Evolutionary conservation across 2,329 filamentous ascomycete species (phyloP).

Genomic region (Rutstroemia sp.): DNA sequence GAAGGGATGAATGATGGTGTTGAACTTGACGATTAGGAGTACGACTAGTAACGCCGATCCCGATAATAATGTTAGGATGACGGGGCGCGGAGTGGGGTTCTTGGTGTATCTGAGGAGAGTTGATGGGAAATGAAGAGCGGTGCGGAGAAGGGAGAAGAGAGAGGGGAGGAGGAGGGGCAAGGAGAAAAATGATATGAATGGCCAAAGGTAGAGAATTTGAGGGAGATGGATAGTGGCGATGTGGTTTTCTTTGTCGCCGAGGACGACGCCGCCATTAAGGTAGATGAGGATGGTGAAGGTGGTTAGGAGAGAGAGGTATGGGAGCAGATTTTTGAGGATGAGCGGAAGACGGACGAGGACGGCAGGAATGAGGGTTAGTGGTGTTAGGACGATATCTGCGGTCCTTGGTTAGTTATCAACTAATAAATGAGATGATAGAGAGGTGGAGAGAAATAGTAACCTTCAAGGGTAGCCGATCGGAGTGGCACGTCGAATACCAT

Average conservation of each 20-base stretch:
- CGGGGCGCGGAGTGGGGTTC: neutral
- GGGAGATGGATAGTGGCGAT: constrained; percentile 80
- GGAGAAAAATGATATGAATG: constrained; percentile 84
- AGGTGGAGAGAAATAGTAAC: constrained; percentile 31
- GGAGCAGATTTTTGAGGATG: constrained; percentile 35
- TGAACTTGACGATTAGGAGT: constrained; percentile 57
- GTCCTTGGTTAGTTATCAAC: neutral
- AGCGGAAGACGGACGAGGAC: constrained; percentile 42
- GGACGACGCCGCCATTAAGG: constrained; percentile 87
- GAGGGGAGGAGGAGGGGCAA: constrained; percentile 62
- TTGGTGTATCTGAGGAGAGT: constrained; percentile 21
- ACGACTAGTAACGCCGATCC: constrained; percentile 25
- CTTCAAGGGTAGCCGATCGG: constrained; percentile 38
- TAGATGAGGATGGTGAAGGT: constrained; percentile 68
- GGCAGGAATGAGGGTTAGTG: constrained; percentile 57
- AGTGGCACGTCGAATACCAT: constrained; percentile 45
- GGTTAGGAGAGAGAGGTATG: constrained; percentile 54
- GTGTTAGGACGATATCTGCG: constrained; percentile 47
- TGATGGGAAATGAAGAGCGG: constrained; percentile 25
- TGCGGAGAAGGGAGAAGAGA: constrained; percentile 35
- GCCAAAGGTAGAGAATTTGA: constrained; percentile 95
- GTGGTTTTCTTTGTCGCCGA: constrained; percentile 94
- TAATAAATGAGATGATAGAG: neutral
- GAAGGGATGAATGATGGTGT: constrained; percentile 93
- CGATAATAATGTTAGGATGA: neutral